These are phyloP conservation scores for Hyaloperonospora arabidopsidis DNA, from an alignment of 352 stramenopile genomes.

Conservation along the genomic window DNA sequence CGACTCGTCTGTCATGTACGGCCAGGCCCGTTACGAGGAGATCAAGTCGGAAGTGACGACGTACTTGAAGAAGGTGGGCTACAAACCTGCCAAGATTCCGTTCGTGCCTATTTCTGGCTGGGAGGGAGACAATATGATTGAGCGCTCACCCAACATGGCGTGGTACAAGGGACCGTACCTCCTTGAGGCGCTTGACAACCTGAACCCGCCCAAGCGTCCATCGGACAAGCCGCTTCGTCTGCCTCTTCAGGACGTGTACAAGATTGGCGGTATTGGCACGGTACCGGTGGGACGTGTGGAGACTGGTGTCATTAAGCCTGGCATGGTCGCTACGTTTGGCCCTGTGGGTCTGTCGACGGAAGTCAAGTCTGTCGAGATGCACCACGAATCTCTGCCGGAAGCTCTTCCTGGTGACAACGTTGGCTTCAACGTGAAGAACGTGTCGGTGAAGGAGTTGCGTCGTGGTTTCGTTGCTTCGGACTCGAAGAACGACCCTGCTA, in stretches of 20 bases:
- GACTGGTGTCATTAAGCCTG: constrained; percentile 93
- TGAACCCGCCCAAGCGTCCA: constrained; percentile 88
- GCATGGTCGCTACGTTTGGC: constrained; percentile 89
- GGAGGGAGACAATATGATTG: constrained; percentile 96
- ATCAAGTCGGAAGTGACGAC: constrained; percentile 89
- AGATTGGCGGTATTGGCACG: constrained; percentile 95
- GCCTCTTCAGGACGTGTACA: constrained; percentile 95
- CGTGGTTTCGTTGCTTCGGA: constrained; percentile 93
- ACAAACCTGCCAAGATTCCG: constrained; percentile 91
- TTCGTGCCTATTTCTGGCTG: constrained; percentile 97
- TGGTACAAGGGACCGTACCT: constrained; percentile 94
- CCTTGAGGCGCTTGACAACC: constrained; percentile 88
- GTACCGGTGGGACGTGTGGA: constrained; percentile 95
- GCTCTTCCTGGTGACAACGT: constrained; percentile 93
- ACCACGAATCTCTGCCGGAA: constrained; percentile 90
- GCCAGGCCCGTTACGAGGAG: constrained; percentile 89
- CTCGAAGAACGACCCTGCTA: constrained; percentile 88
- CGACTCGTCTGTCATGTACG: constrained; percentile 90
- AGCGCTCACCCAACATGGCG: constrained; percentile 90
- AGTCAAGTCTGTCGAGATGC: constrained; percentile 95
- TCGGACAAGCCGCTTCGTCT: constrained; percentile 94
- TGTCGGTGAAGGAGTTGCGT: constrained; percentile 90
- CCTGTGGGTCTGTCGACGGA: constrained; percentile 86
- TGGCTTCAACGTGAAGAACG: constrained; percentile 96
- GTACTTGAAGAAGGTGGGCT: constrained; percentile 95